Evolutionary conservation across 2,329 filamentous ascomycete species (phyloP), one percentile per base, ranked within the genome.

Genomic region (Cyclaneusma minus): DNA sequence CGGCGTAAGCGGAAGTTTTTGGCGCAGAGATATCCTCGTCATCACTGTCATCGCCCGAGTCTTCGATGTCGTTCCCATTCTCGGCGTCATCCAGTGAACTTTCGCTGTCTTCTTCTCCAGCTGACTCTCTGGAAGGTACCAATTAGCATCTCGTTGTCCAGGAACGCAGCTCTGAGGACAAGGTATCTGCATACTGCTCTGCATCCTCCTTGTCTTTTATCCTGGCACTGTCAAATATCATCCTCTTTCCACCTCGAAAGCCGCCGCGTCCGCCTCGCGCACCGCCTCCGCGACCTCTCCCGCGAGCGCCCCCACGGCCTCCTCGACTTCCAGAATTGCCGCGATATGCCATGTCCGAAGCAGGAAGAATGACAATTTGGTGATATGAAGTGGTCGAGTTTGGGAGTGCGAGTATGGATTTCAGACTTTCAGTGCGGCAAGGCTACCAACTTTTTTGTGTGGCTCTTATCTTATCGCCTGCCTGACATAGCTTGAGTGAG

Each of bases 1-100:
- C 54, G 49, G 62, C 53, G 35, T 75, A 76, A 3, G 70, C 61
- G 16, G 57, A 55, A 14, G 54, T 49, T 14, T 50, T 28, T 7
- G 54, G 39, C 4, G 45, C 22, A 21, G 44, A 34, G n/a, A 49
- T 42, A 13, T 41, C 41, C 20, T 50, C 48, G 12, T 60, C 56
- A 24, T 61, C 61, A 20, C 51, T 52, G 12, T 54, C 53, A 31
- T 49, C 54, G 13, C 50, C 55, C 15, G 58, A 56, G 13, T 62
- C 59, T 17, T 59, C 57, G n/a, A n/a, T n/a, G n/a, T n/a, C n/a
- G n/a, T n/a, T n/a, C n/a, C n/a, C 50, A 23, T 59, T 44, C 3
- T 64, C 60, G 16, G 37, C 28, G 10, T 40, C 42, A 6, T 59
- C 55, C 22, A 24, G 13, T 7, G 22, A 24, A 21, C 29, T 35